Evolutionary conservation across 768 basidiomycete genomes (phyloP), one percentile per base, ranked within the genome.

Genomic region (Aureoboletus auriporus): DNA sequence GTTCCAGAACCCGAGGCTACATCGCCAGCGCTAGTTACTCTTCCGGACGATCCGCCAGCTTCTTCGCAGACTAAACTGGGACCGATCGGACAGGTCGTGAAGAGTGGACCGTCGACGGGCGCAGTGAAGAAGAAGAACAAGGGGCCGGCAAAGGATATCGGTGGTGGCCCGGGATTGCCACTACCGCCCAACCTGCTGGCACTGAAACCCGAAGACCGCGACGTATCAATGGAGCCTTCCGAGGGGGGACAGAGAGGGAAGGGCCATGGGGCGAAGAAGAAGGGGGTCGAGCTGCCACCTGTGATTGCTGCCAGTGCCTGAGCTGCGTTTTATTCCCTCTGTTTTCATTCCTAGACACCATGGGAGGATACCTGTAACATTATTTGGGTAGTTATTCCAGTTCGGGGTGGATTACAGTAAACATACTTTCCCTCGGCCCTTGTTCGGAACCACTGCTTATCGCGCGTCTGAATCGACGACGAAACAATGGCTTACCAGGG

Each of bases 21-120:
- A 10, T 33, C 38, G 16, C n/a, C 54, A 36, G 48, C 57, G 8
- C 16, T 58, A 17, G 47, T 78, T 13, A 62, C 72, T 5, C 71
- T 91, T 5, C 74, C 76, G 8, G 89, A 92, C 71, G 89, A 92
- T 56, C 31, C 67, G 2, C 83, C 86, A 0, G 69, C 69, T 31
- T 59, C 77, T 10, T 62, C 71, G 4, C 86, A 88, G 55, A 69
- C 76, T 39, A 91, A 87, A 71, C 78, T 91, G 57, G 87, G 88
- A 0, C 90, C 89, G 0, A 68, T 90, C 14, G 89, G 89, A 7
- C 87, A 90, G 63, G 78, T 90, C 50, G 57, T 82, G 59, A 79
- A 81, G 60, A 70, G 74, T 1, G 74, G 72, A 2, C 57, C 73
- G 0, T 64, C 73, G 14, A 59, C 73, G 2, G 71, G 70, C 2